Evolutionary conservation across 495 filamentous ascomycete species (phyloP).

Genomic region (Xylaria grammica): DNA sequence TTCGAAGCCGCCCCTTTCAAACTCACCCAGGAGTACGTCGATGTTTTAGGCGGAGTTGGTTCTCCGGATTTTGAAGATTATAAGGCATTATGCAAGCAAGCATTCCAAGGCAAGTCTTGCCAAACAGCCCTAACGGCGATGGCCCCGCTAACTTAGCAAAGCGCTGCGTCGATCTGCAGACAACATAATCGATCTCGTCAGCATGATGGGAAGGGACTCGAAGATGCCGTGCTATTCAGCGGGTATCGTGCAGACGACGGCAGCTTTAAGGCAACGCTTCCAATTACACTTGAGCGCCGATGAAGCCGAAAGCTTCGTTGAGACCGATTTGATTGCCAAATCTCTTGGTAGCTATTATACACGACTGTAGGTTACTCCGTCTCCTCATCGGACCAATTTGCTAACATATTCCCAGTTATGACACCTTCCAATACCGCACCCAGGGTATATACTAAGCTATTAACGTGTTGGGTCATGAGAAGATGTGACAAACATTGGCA

Average conservation of each 20-base stretch:
- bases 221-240: conserved; percentile 78
- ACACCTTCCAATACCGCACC: conserved; percentile 80
- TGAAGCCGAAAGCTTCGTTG: conserved; percentile 74
- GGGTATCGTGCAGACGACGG: conserved; percentile 64
- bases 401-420: conserved; percentile 58
- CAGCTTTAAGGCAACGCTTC: conserved; percentile 67
- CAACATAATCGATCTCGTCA: conserved; percentile 72
- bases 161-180: conserved; percentile 73
- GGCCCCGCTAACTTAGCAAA: conserved; percentile 28
- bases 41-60: conserved; percentile 70
- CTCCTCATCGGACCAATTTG: neutral
- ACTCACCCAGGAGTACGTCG: conserved; percentile 77
- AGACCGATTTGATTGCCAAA: conserved; percentile 72
- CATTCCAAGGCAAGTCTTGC: conserved; percentile 65
- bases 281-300: conserved; percentile 75
- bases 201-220: conserved; percentile 75
- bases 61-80: conserved; percentile 68
- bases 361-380: conserved; percentile 59
- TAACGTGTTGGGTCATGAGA: conserved; percentile 19
- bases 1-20: conserved; percentile 84
- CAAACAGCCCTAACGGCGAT: neutral
- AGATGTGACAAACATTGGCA: conserved; percentile 38
- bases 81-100: conserved; percentile 72
- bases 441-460: conserved; percentile 72
- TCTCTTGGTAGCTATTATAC: conserved; percentile 78